phyloP scores from a whole-genome alignment of 1,284 basidiomycete genomes.

The Butyriboletus appendiculatus region DNA sequence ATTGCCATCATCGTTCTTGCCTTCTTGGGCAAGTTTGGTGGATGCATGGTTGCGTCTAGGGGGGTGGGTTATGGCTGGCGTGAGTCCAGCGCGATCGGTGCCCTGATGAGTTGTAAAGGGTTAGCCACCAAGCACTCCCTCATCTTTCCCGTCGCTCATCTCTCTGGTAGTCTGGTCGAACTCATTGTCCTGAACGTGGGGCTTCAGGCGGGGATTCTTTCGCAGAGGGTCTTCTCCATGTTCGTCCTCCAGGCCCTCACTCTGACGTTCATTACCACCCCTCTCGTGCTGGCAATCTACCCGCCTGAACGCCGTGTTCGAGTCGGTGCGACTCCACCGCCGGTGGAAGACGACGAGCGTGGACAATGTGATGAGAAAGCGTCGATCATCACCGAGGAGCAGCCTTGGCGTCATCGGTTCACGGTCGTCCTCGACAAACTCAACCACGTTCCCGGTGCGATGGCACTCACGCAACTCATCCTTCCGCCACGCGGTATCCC shows the following conservation, averaged over 20 bases:
- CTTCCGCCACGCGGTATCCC: constrained; percentile 9
- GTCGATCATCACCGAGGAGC: constrained; percentile 18
- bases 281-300: constrained; percentile 75
- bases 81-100: constrained; percentile 85
- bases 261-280: constrained; percentile 88
- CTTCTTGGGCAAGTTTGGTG: constrained; percentile 82
- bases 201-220: constrained; percentile 79
- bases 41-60: constrained; percentile 71
- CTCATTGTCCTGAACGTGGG: constrained; percentile 97
- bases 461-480: constrained; percentile 68
- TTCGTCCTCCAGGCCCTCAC: constrained; percentile 88
- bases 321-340: not conserved
- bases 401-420: constrained; percentile 45
- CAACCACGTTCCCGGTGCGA: constrained; percentile 81
- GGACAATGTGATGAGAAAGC: constrained; percentile 17
- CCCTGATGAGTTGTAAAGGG: constrained; percentile 97
- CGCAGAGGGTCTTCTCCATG: constrained; percentile 79
- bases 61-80: constrained; percentile 73
- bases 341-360: constrained; percentile 4
- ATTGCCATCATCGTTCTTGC: constrained; percentile 81
- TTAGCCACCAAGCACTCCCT: constrained; percentile 34
- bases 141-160: not conserved
- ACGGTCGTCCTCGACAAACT: constrained; percentile 87
- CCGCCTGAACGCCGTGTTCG: constrained; percentile 58
- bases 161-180: constrained; percentile 69